Conservation (phyloP, 306 rosid genomes). For the Macrotyloma uniflorum region DNA sequence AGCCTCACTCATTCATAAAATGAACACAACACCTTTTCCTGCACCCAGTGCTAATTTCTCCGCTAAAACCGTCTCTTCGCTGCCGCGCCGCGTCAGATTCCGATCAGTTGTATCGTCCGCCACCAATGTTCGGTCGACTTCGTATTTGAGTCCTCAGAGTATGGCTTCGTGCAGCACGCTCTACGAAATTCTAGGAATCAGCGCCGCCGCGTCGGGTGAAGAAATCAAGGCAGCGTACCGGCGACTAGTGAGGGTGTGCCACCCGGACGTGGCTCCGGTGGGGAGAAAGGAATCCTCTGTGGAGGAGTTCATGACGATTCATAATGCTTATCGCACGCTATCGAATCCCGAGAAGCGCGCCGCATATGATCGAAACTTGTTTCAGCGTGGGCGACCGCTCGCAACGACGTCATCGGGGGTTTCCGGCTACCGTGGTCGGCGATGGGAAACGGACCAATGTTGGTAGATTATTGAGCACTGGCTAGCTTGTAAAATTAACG, state of each 20-base stretch:
- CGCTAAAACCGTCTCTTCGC: no score
- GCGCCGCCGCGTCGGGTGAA: conserved; percentile 53
- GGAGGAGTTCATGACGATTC: conserved; percentile 66
- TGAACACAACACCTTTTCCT: no score
- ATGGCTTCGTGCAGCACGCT: conserved; percentile 53
- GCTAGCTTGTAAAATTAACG: no score
- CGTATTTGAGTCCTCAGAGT: background rate
- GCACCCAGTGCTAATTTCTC: no score
- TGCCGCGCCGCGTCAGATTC: no score
- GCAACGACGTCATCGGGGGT: background rate
- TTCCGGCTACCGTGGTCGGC: conserved; percentile 59
- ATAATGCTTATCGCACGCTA: conserved; percentile 72
- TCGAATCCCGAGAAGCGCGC: conserved; percentile 82
- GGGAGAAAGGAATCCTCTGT: conserved; percentile 56
- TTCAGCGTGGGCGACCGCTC: conserved; percentile 36
- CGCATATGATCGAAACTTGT: conserved; percentile 55
- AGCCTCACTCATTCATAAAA: no score
- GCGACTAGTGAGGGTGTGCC: conserved; percentile 63
- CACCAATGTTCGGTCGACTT: background rate
- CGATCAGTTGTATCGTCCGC: conserved; percentile 17
- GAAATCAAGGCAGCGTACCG: conserved; percentile 86
- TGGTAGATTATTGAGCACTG: no score
- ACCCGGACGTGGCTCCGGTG: conserved; percentile 70
- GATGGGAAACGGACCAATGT: conserved; percentile 97
- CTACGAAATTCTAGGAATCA: conserved; percentile 72